Percentiles rank a stretch among this genome's conserved stretches.
Evolutionary conservation across 2,329 filamentous ascomycete species (phyloP).

Genomic region (Alternaria sp.): DNA sequence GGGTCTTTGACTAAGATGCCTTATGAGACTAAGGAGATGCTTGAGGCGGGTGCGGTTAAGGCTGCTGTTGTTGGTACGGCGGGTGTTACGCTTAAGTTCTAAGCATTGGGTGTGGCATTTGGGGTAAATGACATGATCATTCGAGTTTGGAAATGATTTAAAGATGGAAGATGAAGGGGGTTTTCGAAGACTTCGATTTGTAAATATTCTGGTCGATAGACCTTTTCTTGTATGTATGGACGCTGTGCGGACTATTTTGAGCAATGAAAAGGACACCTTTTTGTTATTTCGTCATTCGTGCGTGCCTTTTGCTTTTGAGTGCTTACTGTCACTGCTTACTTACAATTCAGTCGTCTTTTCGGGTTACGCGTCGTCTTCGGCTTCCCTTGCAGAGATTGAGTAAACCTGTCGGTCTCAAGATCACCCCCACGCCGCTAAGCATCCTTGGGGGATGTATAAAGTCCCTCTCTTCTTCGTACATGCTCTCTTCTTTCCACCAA

Average conservation of each 20-base stretch:
- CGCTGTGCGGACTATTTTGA: slow-evolving; percentile 6
- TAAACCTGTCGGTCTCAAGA: not conserved
- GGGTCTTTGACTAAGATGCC: slow-evolving; percentile 44
- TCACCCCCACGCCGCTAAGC: not conserved
- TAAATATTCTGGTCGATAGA: not conserved
- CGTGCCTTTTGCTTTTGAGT: too few relatives aligned
- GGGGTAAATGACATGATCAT: too few relatives aligned
- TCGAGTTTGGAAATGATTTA: not conserved
- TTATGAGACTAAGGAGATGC: slow-evolving; percentile 41
- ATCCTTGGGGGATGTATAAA: not conserved
- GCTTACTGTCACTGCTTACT: not conserved
- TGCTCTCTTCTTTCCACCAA: not conserved
- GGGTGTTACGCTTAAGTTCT: slow-evolving; percentile 44
- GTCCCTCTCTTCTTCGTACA: not conserved
- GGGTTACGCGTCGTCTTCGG: not conserved
- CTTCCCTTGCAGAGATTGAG: not conserved
- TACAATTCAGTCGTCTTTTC: not conserved
- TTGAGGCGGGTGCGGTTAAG: slow-evolving; percentile 46
- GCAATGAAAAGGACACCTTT: not conserved
- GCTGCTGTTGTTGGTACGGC: slow-evolving; percentile 49
- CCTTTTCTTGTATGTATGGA: slow-evolving; percentile 9
- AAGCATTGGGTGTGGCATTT: too few relatives aligned
- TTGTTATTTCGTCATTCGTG: not conserved
- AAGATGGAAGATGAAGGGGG: not conserved
- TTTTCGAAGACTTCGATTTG: not conserved